Evolutionary conservation across 805 yeast genomes (phyloP).

Genomic region (Ogataea henricii): DNA sequence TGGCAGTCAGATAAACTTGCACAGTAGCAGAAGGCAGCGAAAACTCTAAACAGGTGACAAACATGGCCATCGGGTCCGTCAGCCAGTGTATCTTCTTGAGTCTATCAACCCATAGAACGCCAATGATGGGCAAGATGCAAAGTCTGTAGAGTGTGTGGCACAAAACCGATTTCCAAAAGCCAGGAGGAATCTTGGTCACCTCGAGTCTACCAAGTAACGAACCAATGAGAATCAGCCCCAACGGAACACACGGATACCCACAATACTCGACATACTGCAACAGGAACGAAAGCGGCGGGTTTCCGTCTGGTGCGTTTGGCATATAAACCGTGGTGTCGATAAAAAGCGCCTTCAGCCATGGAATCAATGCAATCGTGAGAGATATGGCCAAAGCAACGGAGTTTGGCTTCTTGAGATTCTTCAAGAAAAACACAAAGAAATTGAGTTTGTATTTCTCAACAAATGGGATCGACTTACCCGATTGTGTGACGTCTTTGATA

Average conservation of each 20-base stretch:
- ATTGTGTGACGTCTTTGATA: slow-evolving; percentile 25
- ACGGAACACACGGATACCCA: slow-evolving; percentile 56
- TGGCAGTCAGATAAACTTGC: slow-evolving; percentile 60
- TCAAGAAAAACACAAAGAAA: slow-evolving; percentile 36
- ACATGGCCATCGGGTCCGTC: slow-evolving; percentile 40
- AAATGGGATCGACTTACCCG: slow-evolving; percentile 30
- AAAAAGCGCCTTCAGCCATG: slow-evolving; percentile 53
- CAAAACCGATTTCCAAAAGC: slow-evolving; percentile 59
- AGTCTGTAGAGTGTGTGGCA: slow-evolving; percentile 45
- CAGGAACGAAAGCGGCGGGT: slow-evolving; percentile 56
- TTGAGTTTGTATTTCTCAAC: slow-evolving; percentile 33
- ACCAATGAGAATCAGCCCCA: slow-evolving; percentile 54
- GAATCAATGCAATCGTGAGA: slow-evolving; percentile 52
- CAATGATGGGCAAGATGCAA: slow-evolving; percentile 52
- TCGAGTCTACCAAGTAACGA: slow-evolving; percentile 55
- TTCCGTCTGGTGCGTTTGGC: slow-evolving; percentile 47
- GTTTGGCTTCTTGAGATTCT: slow-evolving; percentile 51
- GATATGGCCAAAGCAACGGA: slow-evolving; percentile 49
- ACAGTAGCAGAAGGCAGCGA: slow-evolving; percentile 60
- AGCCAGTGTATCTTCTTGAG: slow-evolving; percentile 52
- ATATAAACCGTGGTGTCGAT: slow-evolving; percentile 34
- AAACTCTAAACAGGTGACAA: slow-evolving; percentile 49
- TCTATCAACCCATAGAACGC: slow-evolving; percentile 51
- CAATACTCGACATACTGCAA: slow-evolving; percentile 51
- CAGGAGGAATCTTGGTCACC: slow-evolving; percentile 46